These are phyloP conservation scores for Rhododendron vialii DNA, from an alignment of 148 eudicot species.

Conservation along the genomic window DNA sequence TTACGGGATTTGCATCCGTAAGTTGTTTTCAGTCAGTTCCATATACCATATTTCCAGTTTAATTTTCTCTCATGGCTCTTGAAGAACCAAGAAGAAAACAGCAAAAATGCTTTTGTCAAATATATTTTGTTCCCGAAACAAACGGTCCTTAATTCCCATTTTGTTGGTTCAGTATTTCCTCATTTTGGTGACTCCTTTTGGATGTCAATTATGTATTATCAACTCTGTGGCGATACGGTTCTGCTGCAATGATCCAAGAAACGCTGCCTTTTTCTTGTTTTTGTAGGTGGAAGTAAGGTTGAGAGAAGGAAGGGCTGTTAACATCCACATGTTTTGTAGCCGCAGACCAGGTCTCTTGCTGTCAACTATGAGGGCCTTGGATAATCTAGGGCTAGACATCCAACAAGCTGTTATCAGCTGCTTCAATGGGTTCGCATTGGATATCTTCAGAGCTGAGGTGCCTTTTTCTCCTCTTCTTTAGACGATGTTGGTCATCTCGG, in stretches of 20 bases:
- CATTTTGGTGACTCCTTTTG: not conserved
- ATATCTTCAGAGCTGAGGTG: slow-evolving; percentile 94
- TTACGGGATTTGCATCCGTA: not conserved
- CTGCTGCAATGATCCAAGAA: not conserved
- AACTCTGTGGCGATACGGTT: not conserved
- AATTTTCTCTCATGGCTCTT: not conserved
- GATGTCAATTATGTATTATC: not conserved
- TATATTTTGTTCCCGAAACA: not conserved
- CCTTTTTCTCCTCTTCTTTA: not conserved
- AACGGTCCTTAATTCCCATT: not conserved
- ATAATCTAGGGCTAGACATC: slow-evolving; percentile 70
- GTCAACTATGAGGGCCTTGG: slow-evolving; percentile 74
- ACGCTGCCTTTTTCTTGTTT: not conserved
- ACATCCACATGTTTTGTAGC: slow-evolving; percentile 90
- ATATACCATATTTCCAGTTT: not conserved
- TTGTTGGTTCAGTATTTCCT: not conserved
- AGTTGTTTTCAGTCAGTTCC: not conserved
- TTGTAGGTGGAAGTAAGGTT: slow-evolving; percentile 82
- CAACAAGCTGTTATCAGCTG: slow-evolving; percentile 96
- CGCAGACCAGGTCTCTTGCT: slow-evolving; percentile 79
- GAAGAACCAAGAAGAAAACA: not conserved
- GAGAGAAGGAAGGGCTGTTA: slow-evolving; percentile 83
- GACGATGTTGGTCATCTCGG: not conserved
- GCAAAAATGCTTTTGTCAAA: not conserved
- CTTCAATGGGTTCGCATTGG: slow-evolving; percentile 91